phyloP scores from a whole-genome alignment of 345 rosid species.

The Geranium rotundifolium region DNA sequence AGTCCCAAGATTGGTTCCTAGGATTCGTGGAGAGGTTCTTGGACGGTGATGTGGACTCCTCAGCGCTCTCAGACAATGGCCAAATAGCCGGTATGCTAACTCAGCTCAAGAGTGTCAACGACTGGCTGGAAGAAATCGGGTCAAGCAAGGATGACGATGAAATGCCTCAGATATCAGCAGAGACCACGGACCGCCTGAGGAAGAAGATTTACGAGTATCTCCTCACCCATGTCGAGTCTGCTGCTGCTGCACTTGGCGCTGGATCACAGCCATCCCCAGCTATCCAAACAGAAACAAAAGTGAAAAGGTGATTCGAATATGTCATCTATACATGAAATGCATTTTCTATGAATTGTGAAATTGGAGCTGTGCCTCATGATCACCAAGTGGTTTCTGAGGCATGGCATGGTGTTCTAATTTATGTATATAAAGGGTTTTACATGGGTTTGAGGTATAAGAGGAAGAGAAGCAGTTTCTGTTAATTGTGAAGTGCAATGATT shows the following conservation, averaged over 20 bases:
- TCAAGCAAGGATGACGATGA: constrained; percentile 45
- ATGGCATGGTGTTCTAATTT: constrained; percentile 6
- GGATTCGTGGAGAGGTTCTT: constrained; percentile 82
- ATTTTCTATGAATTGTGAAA: too few relatives aligned
- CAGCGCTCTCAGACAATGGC: constrained; percentile 56
- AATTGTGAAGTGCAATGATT: too few relatives aligned
- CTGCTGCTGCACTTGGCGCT: constrained; percentile 86
- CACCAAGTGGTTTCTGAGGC: constrained; percentile 10
- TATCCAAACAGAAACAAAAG: constrained; percentile 29
- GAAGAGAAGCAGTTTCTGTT: too few relatives aligned
- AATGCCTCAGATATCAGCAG: constrained; percentile 40
- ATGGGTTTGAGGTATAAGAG: constrained; percentile 14
- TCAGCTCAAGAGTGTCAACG: constrained; percentile 88
- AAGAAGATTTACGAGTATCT: constrained; percentile 90
- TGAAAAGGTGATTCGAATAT: constrained; percentile 32
- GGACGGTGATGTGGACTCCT: constrained; percentile 55
- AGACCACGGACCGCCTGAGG: constrained; percentile 53
- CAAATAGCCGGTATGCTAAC: constrained; percentile 88
- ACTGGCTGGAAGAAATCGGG: constrained; percentile 79
- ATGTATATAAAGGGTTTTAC: constrained; percentile 15
- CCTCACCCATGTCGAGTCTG: constrained; percentile 81
- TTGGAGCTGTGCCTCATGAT: not conserved
- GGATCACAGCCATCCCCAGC: constrained; percentile 45
- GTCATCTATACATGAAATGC: not conserved
- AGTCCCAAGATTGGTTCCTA: constrained; percentile 88